A percentile compares a stretch with the other conserved stretches of the same genome.
phyloP scores from a whole-genome alignment of 164 flowering plant genomes.

The Magnolia officinalis region DNA sequence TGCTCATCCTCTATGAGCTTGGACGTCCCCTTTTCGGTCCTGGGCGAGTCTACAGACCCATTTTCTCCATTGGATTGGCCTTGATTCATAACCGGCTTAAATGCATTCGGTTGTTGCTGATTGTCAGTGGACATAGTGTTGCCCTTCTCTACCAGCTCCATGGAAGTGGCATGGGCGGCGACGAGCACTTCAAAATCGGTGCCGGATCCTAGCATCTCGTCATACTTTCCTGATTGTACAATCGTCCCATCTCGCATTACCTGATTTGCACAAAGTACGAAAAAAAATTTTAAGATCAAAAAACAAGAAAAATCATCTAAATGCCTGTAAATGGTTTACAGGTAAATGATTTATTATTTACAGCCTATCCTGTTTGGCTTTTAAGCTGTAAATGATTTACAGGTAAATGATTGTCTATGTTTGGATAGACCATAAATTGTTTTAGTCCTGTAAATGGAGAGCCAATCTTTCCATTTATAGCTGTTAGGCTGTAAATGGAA shows the following conservation, averaged over 20 bases:
- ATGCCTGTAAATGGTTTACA: too few relatives aligned
- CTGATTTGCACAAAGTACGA: slow-evolving; percentile 31
- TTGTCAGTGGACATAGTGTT: slow-evolving; percentile 8
- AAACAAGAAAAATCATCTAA: too few relatives aligned
- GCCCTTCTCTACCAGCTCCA: slow-evolving; percentile 77
- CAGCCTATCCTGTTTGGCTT: too few relatives aligned
- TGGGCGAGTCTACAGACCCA: slow-evolving; percentile 28
- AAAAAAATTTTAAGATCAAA: too few relatives aligned
- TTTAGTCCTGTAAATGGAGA: too few relatives aligned
- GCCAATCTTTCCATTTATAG: too few relatives aligned
- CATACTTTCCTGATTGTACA: slow-evolving; percentile 86
- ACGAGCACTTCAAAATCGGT: slow-evolving; percentile 76
- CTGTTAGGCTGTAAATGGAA: too few relatives aligned
- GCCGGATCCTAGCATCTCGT: slow-evolving; percentile 55
- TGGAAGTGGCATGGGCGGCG: slow-evolving; percentile 82
- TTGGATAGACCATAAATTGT: too few relatives aligned
- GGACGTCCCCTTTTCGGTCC: slow-evolving; percentile 39
- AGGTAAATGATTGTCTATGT: too few relatives aligned
- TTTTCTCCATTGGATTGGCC: slow-evolving; percentile 45
- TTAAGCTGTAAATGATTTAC: too few relatives aligned
- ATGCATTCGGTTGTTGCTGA: slow-evolving; percentile 27
- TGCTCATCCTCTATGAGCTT: slow-evolving; percentile 90
- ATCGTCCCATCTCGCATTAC: slow-evolving; percentile 95
- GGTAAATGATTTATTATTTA: too few relatives aligned
- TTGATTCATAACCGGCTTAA: slow-evolving; percentile 15